phyloP scores from a whole-genome alignment of 306 rosid species.

The Comarum palustre region DNA sequence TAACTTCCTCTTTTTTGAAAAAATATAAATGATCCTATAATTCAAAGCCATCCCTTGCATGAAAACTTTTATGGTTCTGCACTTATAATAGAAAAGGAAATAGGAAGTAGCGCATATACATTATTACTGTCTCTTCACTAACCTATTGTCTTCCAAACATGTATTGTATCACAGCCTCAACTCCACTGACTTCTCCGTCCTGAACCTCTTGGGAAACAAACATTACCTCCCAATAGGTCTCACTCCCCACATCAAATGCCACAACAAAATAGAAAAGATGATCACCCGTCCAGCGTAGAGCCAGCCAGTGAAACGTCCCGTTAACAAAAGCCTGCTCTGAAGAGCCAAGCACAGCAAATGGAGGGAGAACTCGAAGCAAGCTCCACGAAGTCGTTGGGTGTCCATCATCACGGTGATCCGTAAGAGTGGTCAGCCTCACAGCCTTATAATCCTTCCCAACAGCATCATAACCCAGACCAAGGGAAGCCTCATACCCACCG shows the following conservation, averaged over 20 bases:
- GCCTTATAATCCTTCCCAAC: neutral
- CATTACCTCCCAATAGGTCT: neutral
- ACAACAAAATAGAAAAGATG: neutral
- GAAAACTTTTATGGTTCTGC: neutral
- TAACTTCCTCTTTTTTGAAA: too few relatives aligned
- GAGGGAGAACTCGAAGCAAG: neutral
- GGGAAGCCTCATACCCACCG: neutral
- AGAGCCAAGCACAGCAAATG: neutral
- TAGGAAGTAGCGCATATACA: neutral
- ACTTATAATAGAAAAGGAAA: neutral
- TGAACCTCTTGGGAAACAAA: neutral
- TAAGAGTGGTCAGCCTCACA: neutral
- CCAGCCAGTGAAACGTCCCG: neutral
- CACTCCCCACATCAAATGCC: constrained; percentile 7
- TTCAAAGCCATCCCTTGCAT: neutral
- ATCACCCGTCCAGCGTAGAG: neutral
- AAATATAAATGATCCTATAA: neutral
- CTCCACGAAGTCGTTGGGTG: neutral
- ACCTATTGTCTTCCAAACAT: neutral
- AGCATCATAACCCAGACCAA: neutral
- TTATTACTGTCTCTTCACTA: too few relatives aligned
- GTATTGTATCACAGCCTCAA: neutral
- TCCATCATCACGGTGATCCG: neutral
- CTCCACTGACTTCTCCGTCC: too few relatives aligned
- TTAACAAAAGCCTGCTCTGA: neutral